A percentile compares a stretch with the other conserved stretches of the same genome.
Conservation (phyloP, 768 basidiomycete genomes). For the Suillus subluteus region DNA sequence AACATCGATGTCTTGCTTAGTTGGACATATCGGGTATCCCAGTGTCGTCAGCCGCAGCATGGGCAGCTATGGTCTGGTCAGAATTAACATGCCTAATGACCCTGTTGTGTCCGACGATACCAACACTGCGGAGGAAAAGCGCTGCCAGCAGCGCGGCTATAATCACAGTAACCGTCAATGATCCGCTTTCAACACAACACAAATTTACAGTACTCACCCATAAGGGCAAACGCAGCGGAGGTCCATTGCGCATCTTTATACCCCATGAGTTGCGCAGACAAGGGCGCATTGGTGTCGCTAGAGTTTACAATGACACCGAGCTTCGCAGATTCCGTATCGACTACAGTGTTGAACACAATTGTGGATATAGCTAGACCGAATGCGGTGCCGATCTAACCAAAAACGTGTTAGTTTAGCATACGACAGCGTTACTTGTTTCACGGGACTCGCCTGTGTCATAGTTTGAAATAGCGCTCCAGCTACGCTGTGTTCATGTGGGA, state of each 20-base stretch:
- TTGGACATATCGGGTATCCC: not conserved
- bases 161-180: slow-evolving; percentile 3
- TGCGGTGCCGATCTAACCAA: slow-evolving; percentile 60
- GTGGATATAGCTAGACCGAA: slow-evolving; percentile 74
- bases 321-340: slow-evolving; percentile 33
- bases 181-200: not conserved
- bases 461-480: slow-evolving; percentile 80
- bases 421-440: not conserved
- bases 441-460: slow-evolving; percentile 61
- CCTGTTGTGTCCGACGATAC: slow-evolving; percentile 41
- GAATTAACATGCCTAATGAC: slow-evolving; percentile 15
- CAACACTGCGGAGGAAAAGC: slow-evolving; percentile 44
- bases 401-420: not conserved
- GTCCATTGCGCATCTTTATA: slow-evolving; percentile 73
- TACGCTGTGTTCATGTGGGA: slow-evolving; percentile 74
- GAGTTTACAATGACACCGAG: slow-evolving; percentile 37
- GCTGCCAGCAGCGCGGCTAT: slow-evolving; percentile 36
- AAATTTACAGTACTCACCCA: slow-evolving; percentile 44
- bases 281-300: slow-evolving; percentile 33
- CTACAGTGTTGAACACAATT: slow-evolving; percentile 67
- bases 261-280: slow-evolving; percentile 45
- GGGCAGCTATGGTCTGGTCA: slow-evolving; percentile 27
- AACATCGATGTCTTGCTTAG: not conserved
- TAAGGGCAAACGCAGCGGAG: slow-evolving; percentile 59
- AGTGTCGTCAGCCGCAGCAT: not conserved